Evolutionary conservation across 2,329 filamentous ascomycete species (phyloP).

Genomic region (Fusarium succisae): DNA sequence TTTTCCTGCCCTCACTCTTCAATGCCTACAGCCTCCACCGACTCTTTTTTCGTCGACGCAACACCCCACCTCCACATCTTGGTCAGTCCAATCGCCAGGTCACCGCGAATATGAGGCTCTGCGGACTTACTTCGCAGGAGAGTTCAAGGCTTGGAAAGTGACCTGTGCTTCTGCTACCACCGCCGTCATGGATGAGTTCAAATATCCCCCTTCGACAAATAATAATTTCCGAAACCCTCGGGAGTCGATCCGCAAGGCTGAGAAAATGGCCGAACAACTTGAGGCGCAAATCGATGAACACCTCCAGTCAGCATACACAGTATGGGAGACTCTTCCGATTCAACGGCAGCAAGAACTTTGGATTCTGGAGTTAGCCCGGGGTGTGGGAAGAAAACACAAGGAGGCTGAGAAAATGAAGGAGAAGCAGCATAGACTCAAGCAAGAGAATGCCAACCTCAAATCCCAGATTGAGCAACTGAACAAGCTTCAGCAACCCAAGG

Average conservation of each 20-base stretch:
- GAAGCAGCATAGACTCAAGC: slow-evolving; percentile 59
- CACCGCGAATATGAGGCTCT: slow-evolving; percentile 79
- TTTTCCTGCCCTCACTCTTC: slow-evolving; percentile 85
- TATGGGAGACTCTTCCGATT: slow-evolving; percentile 74
- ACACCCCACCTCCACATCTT: slow-evolving; percentile 79
- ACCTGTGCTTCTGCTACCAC: slow-evolving; percentile 61
- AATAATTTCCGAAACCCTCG: slow-evolving; percentile 54
- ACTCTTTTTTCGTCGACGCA: slow-evolving; percentile 85
- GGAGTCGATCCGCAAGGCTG: slow-evolving; percentile 59
- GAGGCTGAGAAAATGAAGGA: slow-evolving; percentile 63
- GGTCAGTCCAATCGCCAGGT: slow-evolving; percentile 81
- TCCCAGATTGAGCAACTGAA: slow-evolving; percentile 68
- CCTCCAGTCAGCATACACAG: slow-evolving; percentile 77
- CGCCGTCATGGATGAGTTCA: slow-evolving; percentile 60
- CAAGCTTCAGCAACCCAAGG: slow-evolving; percentile 66
- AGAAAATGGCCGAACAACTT: slow-evolving; percentile 65
- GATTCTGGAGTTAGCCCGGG: slow-evolving; percentile 69
- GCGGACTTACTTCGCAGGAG: slow-evolving; percentile 70
- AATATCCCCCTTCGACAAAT: slow-evolving; percentile 56
- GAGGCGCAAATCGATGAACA: slow-evolving; percentile 79
- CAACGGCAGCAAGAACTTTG: slow-evolving; percentile 68
- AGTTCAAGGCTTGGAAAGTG: slow-evolving; percentile 73
- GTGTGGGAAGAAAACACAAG: slow-evolving; percentile 65
- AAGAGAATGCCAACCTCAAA: slow-evolving; percentile 67
- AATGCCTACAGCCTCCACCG: slow-evolving; percentile 80